Base-by-base conservation (phyloP, 2,329 filamentous ascomycete species). In the Aspergillus quadricinctus region DNA sequence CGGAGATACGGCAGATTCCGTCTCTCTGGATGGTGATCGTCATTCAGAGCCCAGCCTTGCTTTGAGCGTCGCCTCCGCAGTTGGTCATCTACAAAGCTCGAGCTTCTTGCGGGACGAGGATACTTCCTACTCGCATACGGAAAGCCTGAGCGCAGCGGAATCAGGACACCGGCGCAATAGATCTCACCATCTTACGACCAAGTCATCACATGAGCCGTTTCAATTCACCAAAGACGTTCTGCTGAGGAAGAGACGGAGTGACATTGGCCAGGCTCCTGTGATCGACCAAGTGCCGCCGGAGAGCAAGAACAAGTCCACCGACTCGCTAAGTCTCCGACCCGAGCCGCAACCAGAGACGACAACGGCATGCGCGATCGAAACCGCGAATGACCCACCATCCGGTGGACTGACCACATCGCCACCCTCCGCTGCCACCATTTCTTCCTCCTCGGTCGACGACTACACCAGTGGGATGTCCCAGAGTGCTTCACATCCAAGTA, bases 401-500 rank as follows among this genome's bases (percentile, higher is more conserved):
- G 62, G 58, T 46, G 65, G 69, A 4, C 57, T 73, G 35, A 68
- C 66, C 28, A 70, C 65, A 4, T 76, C 74, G 3, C 72, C 71
- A 25, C 75, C 75, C 1, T 77, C 75, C n/a, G 75, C 76, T 35
- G 72, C 72, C 31, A 78, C 77, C 11, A 76, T 78, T 19, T 78
- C 76, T 11, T 78, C 77, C 6, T 77, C 75, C 1, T 76, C 75
- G n/a, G 71, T 73, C 35, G 76, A 76, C 53, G 76, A 77, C 53
- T 75, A 71, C 46, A 72, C 71, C 35, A 78, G 76, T 49, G 77
- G 76, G 51, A 77, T 78, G 64, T 78, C 77, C 28, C 75, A 78
- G 52, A 77, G 74, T 61, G 74, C 75, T 43, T 79, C 77, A 8
- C 75, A 78, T 58, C 77, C 76, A 4, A 78, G 77, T 60, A 77